phyloP scores from a whole-genome alignment of 768 basidiomycete genomes.

The Dictyophora rubrovolvata region DNA sequence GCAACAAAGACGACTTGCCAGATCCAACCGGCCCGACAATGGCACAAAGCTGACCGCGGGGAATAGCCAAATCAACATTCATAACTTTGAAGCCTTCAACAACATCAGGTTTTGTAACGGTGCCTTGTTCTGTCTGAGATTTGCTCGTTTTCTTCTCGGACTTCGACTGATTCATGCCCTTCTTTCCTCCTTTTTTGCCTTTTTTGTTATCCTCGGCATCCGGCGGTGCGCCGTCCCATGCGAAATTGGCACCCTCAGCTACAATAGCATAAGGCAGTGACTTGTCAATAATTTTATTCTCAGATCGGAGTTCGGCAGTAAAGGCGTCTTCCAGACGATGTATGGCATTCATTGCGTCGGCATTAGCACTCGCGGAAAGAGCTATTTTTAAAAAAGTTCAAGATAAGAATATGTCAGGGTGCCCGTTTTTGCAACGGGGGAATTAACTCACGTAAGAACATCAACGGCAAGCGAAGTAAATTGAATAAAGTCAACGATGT shows the following conservation, averaged over 20 bases:
- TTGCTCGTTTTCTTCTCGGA: constrained; percentile 1
- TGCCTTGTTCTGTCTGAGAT: constrained; percentile 13
- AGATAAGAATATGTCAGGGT: constrained; percentile 9
- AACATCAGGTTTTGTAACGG: constrained; percentile 9
- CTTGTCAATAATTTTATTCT: constrained; percentile 44
- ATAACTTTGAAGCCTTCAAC: constrained; percentile 46
- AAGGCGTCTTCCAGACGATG: constrained; percentile 71
- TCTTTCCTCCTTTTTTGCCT: constrained; percentile 21
- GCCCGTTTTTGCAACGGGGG: not conserved
- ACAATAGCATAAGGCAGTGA: constrained; percentile 53
- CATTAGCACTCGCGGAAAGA: constrained; percentile 61
- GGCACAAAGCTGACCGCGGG: constrained; percentile 69
- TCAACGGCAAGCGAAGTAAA: constrained; percentile 69
- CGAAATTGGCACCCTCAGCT: constrained; percentile 62
- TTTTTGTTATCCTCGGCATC: constrained; percentile 27
- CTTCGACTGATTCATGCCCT: constrained; percentile 12
- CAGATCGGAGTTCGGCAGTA: constrained; percentile 66
- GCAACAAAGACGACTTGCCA: constrained; percentile 60
- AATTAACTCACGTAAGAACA: constrained; percentile 44
- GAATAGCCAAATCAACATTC: constrained; percentile 57
- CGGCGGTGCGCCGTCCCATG: constrained; percentile 74
- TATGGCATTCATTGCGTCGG: constrained; percentile 78
- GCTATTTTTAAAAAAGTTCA: constrained; percentile 29
- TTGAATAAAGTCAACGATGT: constrained; percentile 81
- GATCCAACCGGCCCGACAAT: constrained; percentile 73